Conservation (phyloP, 306 rosid species). For the Citrullus amarus region DNA sequence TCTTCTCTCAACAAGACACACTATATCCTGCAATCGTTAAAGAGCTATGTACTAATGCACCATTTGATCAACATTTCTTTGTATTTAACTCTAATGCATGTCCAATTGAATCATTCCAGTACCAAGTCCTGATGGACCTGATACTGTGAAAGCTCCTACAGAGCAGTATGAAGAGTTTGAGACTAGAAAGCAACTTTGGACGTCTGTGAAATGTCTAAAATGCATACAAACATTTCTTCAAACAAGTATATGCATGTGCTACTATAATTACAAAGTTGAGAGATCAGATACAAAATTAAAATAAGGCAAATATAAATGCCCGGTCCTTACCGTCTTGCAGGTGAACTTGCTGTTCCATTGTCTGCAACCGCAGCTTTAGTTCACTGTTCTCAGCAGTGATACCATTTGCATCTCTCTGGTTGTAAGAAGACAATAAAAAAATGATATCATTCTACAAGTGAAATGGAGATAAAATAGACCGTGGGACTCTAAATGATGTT, state of each 20-base stretch:
- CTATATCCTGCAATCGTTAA: background rate
- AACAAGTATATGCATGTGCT: background rate
- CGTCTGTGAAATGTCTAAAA: background rate
- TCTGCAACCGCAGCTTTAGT: constrained; percentile 83
- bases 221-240: background rate
- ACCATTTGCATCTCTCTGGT: constrained; percentile 84
- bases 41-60: background rate
- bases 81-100: background rate
- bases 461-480: background rate
- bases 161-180: background rate
- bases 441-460: background rate
- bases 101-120: background rate
- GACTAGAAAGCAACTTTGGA: background rate
- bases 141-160: background rate
- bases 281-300: background rate
- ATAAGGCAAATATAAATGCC: background rate
- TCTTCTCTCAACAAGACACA: background rate
- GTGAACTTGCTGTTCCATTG: constrained; percentile 97
- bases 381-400: constrained; percentile 84
- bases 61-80: background rate
- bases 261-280: background rate
- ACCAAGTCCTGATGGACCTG: background rate
- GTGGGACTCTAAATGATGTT: background rate
- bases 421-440: constrained; percentile 10
- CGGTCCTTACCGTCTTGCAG: constrained; percentile 75